Evolutionary conservation across 495 filamentous ascomycete species (phyloP), one percentile per base, ranked within the genome.

Genomic region (Penicillium verhagenii): DNA sequence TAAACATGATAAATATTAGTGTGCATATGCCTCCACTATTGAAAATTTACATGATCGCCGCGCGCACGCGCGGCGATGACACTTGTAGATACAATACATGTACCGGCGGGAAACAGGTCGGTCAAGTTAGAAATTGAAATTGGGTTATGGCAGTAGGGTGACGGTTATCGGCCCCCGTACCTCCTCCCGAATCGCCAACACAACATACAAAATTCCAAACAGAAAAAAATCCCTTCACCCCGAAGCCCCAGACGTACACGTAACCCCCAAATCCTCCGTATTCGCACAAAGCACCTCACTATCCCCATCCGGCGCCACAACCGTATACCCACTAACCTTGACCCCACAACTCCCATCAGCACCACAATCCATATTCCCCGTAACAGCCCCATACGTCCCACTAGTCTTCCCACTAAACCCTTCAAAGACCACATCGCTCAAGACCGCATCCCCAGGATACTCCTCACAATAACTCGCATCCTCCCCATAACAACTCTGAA

Each of bases 401-500:
- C 65, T 70, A 0, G 76, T 79, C 23, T 63, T 69, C 7, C 75
- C 76, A 20, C 62, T 66, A 47, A 79, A 69, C 6, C 61, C 63
- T 13, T 64, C 58, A 48, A 76, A 70, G 3, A 66, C 57, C 16
- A 78, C 65, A 24, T 50, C 73, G 3, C 62, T 66, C 29, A 78
- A 49, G 18, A 59, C 53, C 5, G 72, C 73, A 50, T 68, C 57
- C 10, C 69, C 68, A 4, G 74, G 70, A 52, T 74, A 53, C 10
- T 61, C 48, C 14, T 56, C 56, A 50, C 77, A 79, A 49, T 78
- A 76, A n/a, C 50, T 53, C 2, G 44, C 66, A 55, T 74, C 65
- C 37, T 75, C 66, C 25, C 67, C 66, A 52, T 79, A 79, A 50
- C 76, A 79, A 33, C 72, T 76, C 52, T 78, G 70, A 24, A 78